Evolutionary conservation across 495 filamentous ascomycete genomes (phyloP).

Genomic region (Neurospora pannonica): DNA sequence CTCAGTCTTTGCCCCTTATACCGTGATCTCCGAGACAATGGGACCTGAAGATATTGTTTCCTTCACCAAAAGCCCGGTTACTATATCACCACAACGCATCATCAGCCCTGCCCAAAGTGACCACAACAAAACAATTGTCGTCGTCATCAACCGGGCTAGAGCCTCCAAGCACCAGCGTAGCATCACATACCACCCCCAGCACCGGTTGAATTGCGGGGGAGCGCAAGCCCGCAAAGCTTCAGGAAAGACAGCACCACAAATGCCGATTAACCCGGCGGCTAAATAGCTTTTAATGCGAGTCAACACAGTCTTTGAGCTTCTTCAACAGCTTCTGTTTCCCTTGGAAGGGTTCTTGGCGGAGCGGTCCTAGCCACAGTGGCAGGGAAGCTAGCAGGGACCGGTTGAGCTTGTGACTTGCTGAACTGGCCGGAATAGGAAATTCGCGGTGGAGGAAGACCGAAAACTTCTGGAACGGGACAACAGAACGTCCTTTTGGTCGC

Average conservation of each 20-base stretch:
- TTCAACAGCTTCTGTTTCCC: neutral
- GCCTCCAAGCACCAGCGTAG: slow-evolving; percentile 1
- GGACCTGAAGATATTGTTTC: neutral
- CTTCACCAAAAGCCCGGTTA: neutral
- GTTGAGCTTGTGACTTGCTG: neutral
- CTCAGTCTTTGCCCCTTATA: neutral
- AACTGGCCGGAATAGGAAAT: neutral
- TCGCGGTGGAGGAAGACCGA: neutral
- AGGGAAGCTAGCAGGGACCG: neutral
- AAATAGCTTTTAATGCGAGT: slow-evolving; percentile 7
- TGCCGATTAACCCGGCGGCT: slow-evolving; percentile 18
- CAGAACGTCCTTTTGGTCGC: neutral
- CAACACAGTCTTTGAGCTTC: neutral
- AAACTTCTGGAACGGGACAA: neutral
- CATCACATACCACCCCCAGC: neutral
- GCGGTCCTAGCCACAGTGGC: neutral
- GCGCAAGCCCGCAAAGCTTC: neutral
- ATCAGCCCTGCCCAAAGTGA: neutral
- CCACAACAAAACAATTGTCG: neutral
- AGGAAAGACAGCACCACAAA: slow-evolving; percentile 3
- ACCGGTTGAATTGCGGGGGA: neutral
- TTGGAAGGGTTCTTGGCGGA: neutral
- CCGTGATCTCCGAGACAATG: neutral
- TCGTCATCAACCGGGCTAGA: neutral
- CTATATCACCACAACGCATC: neutral